These are phyloP conservation scores for Chrysanthemum makinoi DNA, from an alignment of 129 eudicot genomes.

Conservation along the genomic window DNA sequence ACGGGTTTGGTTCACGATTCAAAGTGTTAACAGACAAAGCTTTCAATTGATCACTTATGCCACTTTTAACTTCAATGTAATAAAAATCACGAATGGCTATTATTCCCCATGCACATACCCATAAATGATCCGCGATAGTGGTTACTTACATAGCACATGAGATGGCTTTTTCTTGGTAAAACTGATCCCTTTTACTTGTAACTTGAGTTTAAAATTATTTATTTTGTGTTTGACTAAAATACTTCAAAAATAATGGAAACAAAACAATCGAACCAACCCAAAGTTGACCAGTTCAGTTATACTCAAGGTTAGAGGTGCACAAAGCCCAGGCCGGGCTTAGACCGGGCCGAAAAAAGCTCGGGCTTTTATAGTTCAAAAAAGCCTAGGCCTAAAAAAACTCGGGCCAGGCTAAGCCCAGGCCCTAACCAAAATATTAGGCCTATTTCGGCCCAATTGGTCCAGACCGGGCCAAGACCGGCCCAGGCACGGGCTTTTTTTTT, in stretches of 20 bases:
- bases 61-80: no score
- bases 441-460: neutral
- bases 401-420: neutral
- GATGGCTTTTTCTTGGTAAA: no score
- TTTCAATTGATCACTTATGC: neutral
- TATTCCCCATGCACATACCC: no score
- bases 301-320: neutral
- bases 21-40: conserved; percentile 4
- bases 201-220: no score
- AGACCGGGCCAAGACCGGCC: neutral
- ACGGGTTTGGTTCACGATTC: neutral
- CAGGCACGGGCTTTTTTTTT: neutral
- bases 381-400: neutral
- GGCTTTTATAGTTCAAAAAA: neutral
- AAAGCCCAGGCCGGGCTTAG: neutral
- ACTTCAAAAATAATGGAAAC: no score
- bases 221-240: no score
- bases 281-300: no score
- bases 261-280: no score
- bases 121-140: no score
- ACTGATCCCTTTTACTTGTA: no score
- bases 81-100: no score
- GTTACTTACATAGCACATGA: no score
- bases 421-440: neutral
- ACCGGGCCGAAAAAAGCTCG: neutral